These are phyloP conservation scores for Ceratocystis destructans DNA, from an alignment of 2,329 filamentous ascomycete species.

Conservation along the genomic window DNA sequence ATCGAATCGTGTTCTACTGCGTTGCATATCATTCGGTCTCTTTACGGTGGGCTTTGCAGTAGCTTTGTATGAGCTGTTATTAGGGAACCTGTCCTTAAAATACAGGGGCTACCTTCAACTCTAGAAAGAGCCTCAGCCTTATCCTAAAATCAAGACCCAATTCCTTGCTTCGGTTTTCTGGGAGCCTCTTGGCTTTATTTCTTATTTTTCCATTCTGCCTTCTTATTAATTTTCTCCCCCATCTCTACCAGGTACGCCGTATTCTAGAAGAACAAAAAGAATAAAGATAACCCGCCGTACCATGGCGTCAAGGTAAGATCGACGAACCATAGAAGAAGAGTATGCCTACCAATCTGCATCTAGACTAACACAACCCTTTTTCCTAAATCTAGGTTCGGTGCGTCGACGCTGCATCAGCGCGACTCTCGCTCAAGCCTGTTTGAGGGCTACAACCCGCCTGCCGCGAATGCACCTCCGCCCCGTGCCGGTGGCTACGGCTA, in stretches of 20 bases:
- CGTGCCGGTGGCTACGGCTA: slow-evolving; percentile 40
- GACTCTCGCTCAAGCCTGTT: slow-evolving; percentile 61
- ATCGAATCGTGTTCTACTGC: neutral
- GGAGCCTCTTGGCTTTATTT: neutral
- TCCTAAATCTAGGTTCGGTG: slow-evolving; percentile 44
- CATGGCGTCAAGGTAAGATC: slow-evolving; percentile 9
- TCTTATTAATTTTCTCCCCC: neutral
- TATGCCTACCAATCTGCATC: no score
- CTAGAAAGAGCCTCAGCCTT: slow-evolving; percentile 3
- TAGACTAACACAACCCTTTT: neutral
- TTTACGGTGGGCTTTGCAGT: neutral
- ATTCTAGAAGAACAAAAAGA: neutral
- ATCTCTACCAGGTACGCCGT: neutral
- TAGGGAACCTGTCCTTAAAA: neutral
- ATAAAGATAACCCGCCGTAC: neutral
- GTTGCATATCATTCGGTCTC: neutral
- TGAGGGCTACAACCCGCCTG: slow-evolving; percentile 50
- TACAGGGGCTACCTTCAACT: slow-evolving; percentile 1
- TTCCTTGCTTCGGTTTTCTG: neutral
- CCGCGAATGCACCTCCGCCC: slow-evolving; percentile 29
- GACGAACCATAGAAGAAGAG: neutral
- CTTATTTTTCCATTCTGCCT: neutral
- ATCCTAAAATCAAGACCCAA: neutral
- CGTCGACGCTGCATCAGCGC: slow-evolving; percentile 54
- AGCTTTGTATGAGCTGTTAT: neutral